phyloP scores from a whole-genome alignment of 441 rosid species.

The Gossypium laxum region DNA sequence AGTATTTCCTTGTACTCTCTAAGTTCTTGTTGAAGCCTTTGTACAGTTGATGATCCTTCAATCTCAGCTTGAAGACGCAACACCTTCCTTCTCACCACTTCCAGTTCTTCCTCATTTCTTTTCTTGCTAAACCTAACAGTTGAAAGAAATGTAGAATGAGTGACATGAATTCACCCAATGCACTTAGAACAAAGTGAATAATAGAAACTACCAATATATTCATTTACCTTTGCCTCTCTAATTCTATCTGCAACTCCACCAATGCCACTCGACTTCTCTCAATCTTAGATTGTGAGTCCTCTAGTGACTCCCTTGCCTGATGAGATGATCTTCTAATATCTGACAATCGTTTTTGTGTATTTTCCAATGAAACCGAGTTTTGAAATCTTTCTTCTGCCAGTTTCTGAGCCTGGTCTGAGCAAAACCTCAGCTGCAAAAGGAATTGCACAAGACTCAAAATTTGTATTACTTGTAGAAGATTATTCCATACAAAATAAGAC shows the following conservation, averaged over 20 bases:
- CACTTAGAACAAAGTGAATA: not conserved
- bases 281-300: slow-evolving; percentile 50
- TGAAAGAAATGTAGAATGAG: slow-evolving; percentile 5
- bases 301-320: slow-evolving; percentile 60
- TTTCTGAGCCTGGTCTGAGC: slow-evolving; percentile 60
- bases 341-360: slow-evolving; percentile 48
- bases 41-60: slow-evolving; percentile 62
- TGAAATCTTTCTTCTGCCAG: slow-evolving; percentile 63
- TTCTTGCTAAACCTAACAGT: slow-evolving; percentile 62
- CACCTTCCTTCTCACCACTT: slow-evolving; percentile 54
- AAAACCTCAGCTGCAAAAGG: slow-evolving; percentile 58
- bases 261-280: slow-evolving; percentile 44
- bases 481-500: not conserved
- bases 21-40: slow-evolving; percentile 73
- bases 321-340: slow-evolving; percentile 52
- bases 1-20: slow-evolving; percentile 78
- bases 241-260: slow-evolving; percentile 47
- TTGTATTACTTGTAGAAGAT: not conserved
- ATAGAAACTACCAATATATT: not conserved
- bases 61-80: slow-evolving; percentile 43
- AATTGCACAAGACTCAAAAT: slow-evolving; percentile 7
- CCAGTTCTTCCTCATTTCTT: slow-evolving; percentile 73
- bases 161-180: not conserved
- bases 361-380: slow-evolving; percentile 41
- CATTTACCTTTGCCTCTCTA: slow-evolving; percentile 71